Evolutionary conservation across 2,329 filamentous ascomycete species (phyloP).

Genomic region (Camptophora hylomeconis): DNA sequence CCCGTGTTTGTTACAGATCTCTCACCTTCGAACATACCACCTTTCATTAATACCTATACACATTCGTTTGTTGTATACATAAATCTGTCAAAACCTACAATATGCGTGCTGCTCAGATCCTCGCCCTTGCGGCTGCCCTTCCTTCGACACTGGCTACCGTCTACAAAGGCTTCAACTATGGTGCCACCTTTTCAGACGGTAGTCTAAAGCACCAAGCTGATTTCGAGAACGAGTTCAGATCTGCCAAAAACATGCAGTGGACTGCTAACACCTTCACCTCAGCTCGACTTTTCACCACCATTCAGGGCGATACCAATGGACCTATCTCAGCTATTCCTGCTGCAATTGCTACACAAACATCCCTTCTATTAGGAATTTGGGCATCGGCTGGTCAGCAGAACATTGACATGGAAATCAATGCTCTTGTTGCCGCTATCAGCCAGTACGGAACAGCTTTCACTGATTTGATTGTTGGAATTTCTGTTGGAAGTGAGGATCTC

Average conservation of each 20-base stretch:
- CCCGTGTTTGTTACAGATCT: too few relatives aligned
- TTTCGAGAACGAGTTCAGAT: conserved; percentile 32
- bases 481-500: conserved; percentile 74
- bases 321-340: conserved; percentile 66
- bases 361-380: conserved; percentile 74
- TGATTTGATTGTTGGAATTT: conserved; percentile 63
- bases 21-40: too few relatives aligned
- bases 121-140: conserved; percentile 21
- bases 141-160: conserved; percentile 19
- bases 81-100: conserved; percentile 2
- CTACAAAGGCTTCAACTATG: conserved; percentile 37
- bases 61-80: conserved; percentile 8
- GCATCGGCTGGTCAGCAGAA: conserved; percentile 50
- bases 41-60: too few relatives aligned
- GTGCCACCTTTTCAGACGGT: conserved; percentile 26
- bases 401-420: conserved; percentile 61
- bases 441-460: conserved; percentile 56
- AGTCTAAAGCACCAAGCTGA: conserved; percentile 29
- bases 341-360: conserved; percentile 66
- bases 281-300: conserved; percentile 49
- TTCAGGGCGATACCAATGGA: conserved; percentile 45
- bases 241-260: conserved; percentile 30
- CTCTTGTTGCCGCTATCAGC: conserved; percentile 55
- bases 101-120: conserved; percentile 21
- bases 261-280: conserved; percentile 28